Evolutionary conservation across 805 yeast species (phyloP).

Genomic region (Isabelozyma pseudorhagii): DNA sequence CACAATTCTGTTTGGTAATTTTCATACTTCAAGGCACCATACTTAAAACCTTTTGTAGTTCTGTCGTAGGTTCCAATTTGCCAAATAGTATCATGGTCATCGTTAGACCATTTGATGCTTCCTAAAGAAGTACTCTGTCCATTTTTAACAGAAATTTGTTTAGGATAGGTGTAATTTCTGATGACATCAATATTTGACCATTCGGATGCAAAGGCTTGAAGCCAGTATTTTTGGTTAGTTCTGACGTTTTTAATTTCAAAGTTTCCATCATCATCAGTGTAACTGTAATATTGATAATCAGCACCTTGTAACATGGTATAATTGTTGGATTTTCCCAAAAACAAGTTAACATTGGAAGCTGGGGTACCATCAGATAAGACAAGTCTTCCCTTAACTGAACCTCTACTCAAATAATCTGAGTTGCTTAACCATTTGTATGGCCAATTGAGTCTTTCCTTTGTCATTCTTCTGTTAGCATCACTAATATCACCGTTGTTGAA

Average conservation of each 20-base stretch:
- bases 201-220: constrained; percentile 7
- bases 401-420: constrained; percentile 2
- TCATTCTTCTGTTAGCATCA: constrained; percentile 8
- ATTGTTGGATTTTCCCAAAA: constrained; percentile 5
- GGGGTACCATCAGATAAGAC: constrained; percentile 5
- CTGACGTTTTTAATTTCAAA: constrained; percentile 4
- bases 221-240: constrained; percentile 3
- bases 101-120: constrained; percentile 2
- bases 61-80: constrained; percentile 10
- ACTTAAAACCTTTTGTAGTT: constrained; percentile 7
- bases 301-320: constrained; percentile 10
- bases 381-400: constrained; percentile 5
- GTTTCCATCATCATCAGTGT: constrained; percentile 9
- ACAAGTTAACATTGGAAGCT: constrained; percentile 6
- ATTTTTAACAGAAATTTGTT: neutral
- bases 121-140: constrained; percentile 2
- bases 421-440: constrained; percentile 7
- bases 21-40: constrained; percentile 4
- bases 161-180: constrained; percentile 2
- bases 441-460: constrained; percentile 7
- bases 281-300: constrained; percentile 6
- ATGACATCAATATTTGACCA: constrained; percentile 6
- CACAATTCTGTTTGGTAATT: constrained; percentile 6
- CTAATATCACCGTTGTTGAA: constrained; percentile 8
- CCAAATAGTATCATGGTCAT: constrained; percentile 4